Conservation (phyloP, 371 early-diverging fungal genomes). For the Apophysomyces sp. region DNA sequence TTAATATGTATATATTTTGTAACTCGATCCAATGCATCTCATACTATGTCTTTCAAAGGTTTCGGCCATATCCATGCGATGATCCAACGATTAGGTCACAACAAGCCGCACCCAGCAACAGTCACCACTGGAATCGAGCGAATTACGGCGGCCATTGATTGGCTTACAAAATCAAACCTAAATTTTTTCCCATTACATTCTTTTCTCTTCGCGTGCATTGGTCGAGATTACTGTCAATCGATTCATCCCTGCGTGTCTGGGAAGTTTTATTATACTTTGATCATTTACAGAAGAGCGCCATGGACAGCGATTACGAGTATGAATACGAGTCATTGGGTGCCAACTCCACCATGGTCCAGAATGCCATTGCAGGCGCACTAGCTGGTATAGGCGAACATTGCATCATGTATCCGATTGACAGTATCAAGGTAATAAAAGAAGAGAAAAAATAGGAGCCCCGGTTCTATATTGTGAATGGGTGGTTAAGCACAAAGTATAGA, state of each 20-base stretch:
- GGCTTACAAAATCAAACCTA: no score
- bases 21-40: no score
- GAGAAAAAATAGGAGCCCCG: background rate
- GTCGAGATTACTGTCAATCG: background rate
- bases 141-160: no score
- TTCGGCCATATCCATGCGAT: no score
- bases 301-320: constrained; percentile 32
- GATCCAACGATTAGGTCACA: no score
- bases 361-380: constrained; percentile 91
- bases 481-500: constrained; percentile 19
- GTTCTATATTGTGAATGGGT: no score
- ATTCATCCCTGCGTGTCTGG: background rate
- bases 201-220: background rate
- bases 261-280: background rate
- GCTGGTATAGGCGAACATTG: constrained; percentile 97
- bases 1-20: no score
- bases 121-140: no score
- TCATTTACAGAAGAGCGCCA: background rate
- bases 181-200: background rate
- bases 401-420: constrained; percentile 93
- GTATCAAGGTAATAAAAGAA: constrained; percentile 74
- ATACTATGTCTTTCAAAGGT: no score
- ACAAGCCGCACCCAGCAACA: no score
- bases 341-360: constrained; percentile 71
- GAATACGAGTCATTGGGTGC: constrained; percentile 93